These are phyloP conservation scores for Euptelea pleiosperma DNA, from an alignment of 164 flowering plant genomes.

Conservation along the genomic window DNA sequence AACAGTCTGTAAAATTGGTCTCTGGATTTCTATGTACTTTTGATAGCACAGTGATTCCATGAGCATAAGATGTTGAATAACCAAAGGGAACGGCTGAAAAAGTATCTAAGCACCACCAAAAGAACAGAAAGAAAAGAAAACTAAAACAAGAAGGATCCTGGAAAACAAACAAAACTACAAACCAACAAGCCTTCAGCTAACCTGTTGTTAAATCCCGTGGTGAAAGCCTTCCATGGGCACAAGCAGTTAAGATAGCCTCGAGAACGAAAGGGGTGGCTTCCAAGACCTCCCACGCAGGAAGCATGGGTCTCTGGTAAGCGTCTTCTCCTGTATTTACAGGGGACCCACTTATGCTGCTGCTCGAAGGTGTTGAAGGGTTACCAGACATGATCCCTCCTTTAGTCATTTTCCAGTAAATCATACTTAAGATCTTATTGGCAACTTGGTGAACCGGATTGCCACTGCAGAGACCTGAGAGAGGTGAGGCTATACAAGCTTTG, in stretches of 20 bases:
- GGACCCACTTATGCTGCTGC: constrained; percentile 54
- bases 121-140: no score
- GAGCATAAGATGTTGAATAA: no score
- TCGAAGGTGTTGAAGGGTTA: constrained; percentile 43
- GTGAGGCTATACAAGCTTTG: constrained; percentile 76
- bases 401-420: constrained; percentile 67
- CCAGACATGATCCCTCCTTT: constrained; percentile 36
- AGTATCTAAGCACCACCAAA: no score
- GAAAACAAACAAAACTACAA: background rate
- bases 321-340: constrained; percentile 54
- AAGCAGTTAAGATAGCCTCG: constrained; percentile 80
- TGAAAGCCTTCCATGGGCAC: constrained; percentile 83
- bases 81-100: no score
- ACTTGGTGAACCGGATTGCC: constrained; percentile 76
- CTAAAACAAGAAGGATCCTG: no score
- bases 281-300: constrained; percentile 93
- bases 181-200: constrained; percentile 18
- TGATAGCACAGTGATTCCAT: no score
- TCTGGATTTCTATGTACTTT: no score
- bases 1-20: background rate
- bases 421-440: constrained; percentile 64
- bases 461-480: constrained; percentile 59
- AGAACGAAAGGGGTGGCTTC: constrained; percentile 87
- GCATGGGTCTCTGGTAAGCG: constrained; percentile 41
- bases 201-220: constrained; percentile 90